phyloP scores from a whole-genome alignment of 2,329 filamentous ascomycete genomes.

The Bimuria novae-zelandiae region DNA sequence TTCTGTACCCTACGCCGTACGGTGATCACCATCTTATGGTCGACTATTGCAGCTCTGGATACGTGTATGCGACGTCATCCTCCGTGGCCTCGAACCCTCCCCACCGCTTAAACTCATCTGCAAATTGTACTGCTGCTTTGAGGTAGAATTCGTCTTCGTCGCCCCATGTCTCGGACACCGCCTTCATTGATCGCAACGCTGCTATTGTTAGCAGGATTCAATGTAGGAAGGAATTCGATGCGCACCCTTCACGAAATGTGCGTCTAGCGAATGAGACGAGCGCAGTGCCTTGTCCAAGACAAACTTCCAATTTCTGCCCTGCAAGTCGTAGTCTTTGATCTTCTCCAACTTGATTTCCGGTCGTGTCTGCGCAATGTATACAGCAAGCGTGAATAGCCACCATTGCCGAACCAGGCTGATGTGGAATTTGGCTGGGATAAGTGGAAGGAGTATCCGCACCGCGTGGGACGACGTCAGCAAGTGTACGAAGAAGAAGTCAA shows the following conservation, averaged over 20 bases:
- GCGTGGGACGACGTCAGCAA: slow-evolving; percentile 86
- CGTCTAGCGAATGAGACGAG: slow-evolving; percentile 70
- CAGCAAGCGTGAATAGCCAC: slow-evolving; percentile 81
- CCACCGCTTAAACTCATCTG: slow-evolving; percentile 75
- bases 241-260: slow-evolving; percentile 88
- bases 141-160: slow-evolving; percentile 70
- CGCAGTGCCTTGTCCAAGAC: slow-evolving; percentile 73
- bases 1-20: background rate
- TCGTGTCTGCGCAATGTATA: slow-evolving; percentile 76
- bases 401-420: slow-evolving; percentile 78
- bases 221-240: too few species aligned
- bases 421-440: slow-evolving; percentile 75
- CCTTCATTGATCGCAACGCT: slow-evolving; percentile 75
- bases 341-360: slow-evolving; percentile 72
- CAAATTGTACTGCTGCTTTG: slow-evolving; percentile 71
- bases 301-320: slow-evolving; percentile 74
- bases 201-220: slow-evolving; percentile 21
- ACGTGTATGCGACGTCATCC: slow-evolving; percentile 29
- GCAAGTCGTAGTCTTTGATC: slow-evolving; percentile 64
- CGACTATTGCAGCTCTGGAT: slow-evolving; percentile 27
- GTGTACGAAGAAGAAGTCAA: slow-evolving; percentile 84
- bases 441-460: slow-evolving; percentile 79
- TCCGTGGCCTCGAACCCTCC: slow-evolving; percentile 49
- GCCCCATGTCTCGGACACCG: slow-evolving; percentile 75
- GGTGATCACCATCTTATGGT: background rate